Conservation (phyloP, 768 basidiomycete species). For the Hemileccinum impolitum region DNA sequence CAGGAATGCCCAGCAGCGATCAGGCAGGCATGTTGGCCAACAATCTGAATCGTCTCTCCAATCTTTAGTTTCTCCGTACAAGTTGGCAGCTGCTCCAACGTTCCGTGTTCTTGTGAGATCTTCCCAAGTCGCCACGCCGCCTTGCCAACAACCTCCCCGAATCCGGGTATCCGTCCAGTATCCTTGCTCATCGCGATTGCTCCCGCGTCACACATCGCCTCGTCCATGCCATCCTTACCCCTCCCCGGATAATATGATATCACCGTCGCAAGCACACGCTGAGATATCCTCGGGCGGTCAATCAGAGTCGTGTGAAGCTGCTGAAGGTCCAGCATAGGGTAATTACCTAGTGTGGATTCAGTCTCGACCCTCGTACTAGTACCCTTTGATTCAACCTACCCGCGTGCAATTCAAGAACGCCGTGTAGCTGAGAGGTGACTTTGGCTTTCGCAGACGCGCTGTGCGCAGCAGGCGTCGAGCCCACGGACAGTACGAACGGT, state of each 20-base stretch:
- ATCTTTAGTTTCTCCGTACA: conserved; percentile 37
- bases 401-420: conserved; percentile 73
- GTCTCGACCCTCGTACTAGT: background rate
- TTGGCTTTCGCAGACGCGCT: conserved; percentile 56
- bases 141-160: conserved; percentile 67
- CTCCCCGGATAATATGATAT: conserved; percentile 78
- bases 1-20: conserved; percentile 77
- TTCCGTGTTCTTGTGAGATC: conserved; percentile 79
- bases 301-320: conserved; percentile 75
- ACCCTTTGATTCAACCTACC: conserved; percentile 36
- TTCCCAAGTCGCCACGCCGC: conserved; percentile 57
- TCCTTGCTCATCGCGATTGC: conserved; percentile 88
- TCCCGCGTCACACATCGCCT: conserved; percentile 82
- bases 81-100: conserved; percentile 42
- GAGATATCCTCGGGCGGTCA: conserved; percentile 51
- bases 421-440: conserved; percentile 49
- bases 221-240: conserved; percentile 56
- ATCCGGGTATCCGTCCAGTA: conserved; percentile 67
- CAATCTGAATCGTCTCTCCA: conserved; percentile 65
- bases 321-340: conserved; percentile 81
- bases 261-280: conserved; percentile 67
- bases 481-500: conserved; percentile 73
- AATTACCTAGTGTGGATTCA: conserved; percentile 53
- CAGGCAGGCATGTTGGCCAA: conserved; percentile 85
- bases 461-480: conserved; percentile 87